These are phyloP conservation scores for Hortiboletus campestris DNA, from an alignment of 768 basidiomycete species.

Conservation along the genomic window DNA sequence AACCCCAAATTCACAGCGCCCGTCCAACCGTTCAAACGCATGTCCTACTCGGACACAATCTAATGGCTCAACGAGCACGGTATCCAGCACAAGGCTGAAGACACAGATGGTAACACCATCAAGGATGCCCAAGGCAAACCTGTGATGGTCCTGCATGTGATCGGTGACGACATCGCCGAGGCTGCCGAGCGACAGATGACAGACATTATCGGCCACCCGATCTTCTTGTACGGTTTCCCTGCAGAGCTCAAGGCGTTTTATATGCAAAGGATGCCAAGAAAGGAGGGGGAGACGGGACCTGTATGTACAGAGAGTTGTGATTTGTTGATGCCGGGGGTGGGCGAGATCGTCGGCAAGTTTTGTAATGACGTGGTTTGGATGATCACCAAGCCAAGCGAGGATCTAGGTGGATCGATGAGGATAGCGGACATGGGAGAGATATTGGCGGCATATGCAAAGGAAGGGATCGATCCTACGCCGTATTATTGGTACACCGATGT, in stretches of 20 bases:
- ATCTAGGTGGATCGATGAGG: conserved; percentile 82
- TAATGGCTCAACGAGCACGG: conserved; percentile 90
- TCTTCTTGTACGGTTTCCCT: conserved; percentile 94
- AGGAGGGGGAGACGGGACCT: conserved; percentile 44
- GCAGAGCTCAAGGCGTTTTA: conserved; percentile 95
- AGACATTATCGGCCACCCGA: conserved; percentile 86
- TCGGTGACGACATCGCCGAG: conserved; percentile 98
- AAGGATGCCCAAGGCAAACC: conserved; percentile 40
- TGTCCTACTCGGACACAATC: conserved; percentile 92
- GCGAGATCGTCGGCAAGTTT: conserved; percentile 88
- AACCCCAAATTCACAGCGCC: conserved; percentile 86
- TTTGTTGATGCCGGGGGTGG: conserved; percentile 96
- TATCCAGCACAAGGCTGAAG: conserved; percentile 84
- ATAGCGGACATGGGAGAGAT: conserved; percentile 84
- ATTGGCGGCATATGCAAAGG: conserved; percentile 83
- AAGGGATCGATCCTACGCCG: conserved; percentile 83
- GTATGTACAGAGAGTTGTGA: conserved; percentile 94
- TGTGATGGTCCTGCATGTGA: conserved; percentile 63
- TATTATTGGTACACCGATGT: conserved; percentile 99
- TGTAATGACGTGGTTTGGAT: neutral
- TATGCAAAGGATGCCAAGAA: conserved; percentile 81
- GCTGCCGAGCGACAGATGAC: conserved; percentile 98
- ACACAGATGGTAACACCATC: conserved; percentile 64
- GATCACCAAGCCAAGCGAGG: neutral
- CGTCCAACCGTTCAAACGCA: conserved; percentile 81